A percentile compares a stretch with the other conserved stretches of the same genome.
Conservation (phyloP, 495 filamentous ascomycete genomes). For the Ascodesmis nigricans region DNA sequence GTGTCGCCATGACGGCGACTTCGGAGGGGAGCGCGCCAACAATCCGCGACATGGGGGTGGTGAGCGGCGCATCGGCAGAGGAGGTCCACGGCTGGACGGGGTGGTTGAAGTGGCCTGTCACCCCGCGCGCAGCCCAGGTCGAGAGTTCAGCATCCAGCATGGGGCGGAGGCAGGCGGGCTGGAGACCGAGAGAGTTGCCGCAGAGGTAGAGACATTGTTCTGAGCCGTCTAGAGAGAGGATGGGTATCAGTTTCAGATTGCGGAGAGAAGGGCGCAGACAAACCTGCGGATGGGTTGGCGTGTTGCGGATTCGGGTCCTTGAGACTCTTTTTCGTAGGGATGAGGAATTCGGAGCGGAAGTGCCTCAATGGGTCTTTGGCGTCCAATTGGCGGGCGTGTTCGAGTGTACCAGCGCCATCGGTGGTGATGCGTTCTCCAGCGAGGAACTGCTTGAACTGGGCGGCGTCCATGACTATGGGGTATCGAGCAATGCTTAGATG, state of each 20-base stretch:
- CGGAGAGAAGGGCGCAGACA: slow-evolving; percentile 21
- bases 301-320: slow-evolving; percentile 37
- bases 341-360: slow-evolving; percentile 57
- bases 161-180: slow-evolving; percentile 47
- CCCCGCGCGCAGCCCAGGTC: slow-evolving; percentile 83
- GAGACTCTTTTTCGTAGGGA: slow-evolving; percentile 60
- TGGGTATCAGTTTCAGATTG: slow-evolving; percentile 13
- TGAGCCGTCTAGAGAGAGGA: slow-evolving; percentile 25
- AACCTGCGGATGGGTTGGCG: too few species aligned
- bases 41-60: slow-evolving; percentile 53
- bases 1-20: slow-evolving; percentile 79
- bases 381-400: slow-evolving; percentile 46
- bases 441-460: slow-evolving; percentile 11
- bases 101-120: slow-evolving; percentile 77
- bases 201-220: slow-evolving; percentile 61
- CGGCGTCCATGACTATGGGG: slow-evolving; percentile 7
- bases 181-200: slow-evolving; percentile 88
- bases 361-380: slow-evolving; percentile 41
- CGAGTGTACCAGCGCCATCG: slow-evolving; percentile 16
- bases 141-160: slow-evolving; percentile 58
- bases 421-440: slow-evolving; percentile 8
- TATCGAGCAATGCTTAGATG: not conserved
- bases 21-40: slow-evolving; percentile 64
- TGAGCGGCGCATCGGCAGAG: slow-evolving; percentile 48
- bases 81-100: slow-evolving; percentile 61